Percentiles rank a stretch among this genome's conserved stretches.
These are phyloP conservation scores for Diaporthe vexans DNA, from an alignment of 2,329 filamentous ascomycete species.

Conservation along the genomic window DNA sequence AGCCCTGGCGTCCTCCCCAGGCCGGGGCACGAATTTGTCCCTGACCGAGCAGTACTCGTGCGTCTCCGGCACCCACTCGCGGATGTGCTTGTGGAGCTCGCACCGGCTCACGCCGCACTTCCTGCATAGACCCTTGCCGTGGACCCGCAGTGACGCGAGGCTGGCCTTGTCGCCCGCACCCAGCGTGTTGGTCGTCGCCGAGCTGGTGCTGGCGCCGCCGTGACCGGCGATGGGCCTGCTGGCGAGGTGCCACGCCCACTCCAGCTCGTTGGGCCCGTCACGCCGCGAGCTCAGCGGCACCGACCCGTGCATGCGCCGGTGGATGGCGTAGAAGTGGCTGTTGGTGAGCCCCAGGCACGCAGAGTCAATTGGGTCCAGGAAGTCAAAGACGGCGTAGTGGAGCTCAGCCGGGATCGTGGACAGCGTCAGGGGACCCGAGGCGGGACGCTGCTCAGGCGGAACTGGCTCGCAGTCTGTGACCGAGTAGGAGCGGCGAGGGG, in stretches of 20 bases:
- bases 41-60: slow-evolving; percentile 74
- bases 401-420: slow-evolving; percentile 70
- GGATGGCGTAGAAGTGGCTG: slow-evolving; percentile 70
- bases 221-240: slow-evolving; percentile 52
- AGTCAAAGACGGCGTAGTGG: slow-evolving; percentile 72
- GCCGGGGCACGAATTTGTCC: slow-evolving; percentile 67
- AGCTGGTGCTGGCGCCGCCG: slow-evolving; percentile 23
- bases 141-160: slow-evolving; percentile 64
- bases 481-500: slow-evolving; percentile 70
- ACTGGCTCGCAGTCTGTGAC: slow-evolving; percentile 72
- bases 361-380: slow-evolving; percentile 75
- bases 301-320: slow-evolving; percentile 67
- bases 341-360: slow-evolving; percentile 73
- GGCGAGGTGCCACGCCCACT: slow-evolving; percentile 74
- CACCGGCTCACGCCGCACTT: slow-evolving; percentile 74
- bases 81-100: slow-evolving; percentile 74
- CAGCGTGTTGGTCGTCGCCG: slow-evolving; percentile 32
- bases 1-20: slow-evolving; percentile 60
- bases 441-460: slow-evolving; percentile 62
- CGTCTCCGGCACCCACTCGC: slow-evolving; percentile 69
- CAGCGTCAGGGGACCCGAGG: slow-evolving; percentile 59
- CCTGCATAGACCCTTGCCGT: slow-evolving; percentile 72
- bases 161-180: slow-evolving; percentile 44
- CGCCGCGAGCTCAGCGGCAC: slow-evolving; percentile 71
- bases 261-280: slow-evolving; percentile 72